Percentiles rank a stretch among this genome's conserved stretches.
Conservation (phyloP, 2,329 filamentous ascomycete genomes). For the Neopestalotiopsis rosae region DNA sequence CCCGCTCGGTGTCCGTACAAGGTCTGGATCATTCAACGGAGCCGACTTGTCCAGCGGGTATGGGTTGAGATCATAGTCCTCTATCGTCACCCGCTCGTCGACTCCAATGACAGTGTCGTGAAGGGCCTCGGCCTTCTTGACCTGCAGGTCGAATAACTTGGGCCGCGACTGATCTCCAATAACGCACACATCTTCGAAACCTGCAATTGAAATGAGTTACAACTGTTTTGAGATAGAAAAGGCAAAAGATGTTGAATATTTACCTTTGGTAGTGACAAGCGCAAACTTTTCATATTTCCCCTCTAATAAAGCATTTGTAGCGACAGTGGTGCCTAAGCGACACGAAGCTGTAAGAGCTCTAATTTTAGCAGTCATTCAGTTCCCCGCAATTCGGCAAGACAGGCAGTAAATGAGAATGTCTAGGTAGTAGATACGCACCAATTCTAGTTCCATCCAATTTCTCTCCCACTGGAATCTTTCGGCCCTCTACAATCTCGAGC, state of each 20-base stretch:
- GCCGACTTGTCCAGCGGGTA: conserved; percentile 52
- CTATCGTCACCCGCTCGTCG: conserved; percentile 73
- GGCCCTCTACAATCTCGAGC: conserved; percentile 64
- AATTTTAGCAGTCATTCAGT: background rate
- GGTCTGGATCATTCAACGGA: conserved; percentile 41
- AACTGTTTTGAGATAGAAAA: background rate
- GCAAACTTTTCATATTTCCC: conserved; percentile 75
- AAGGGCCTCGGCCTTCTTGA: conserved; percentile 69
- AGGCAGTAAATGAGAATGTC: background rate
- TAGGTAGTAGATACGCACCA: conserved; percentile 24
- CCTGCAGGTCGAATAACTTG: conserved; percentile 74
- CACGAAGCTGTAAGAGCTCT: conserved; percentile 58
- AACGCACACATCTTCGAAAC: conserved; percentile 72
- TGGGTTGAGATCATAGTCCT: conserved; percentile 72
- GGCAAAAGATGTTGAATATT: background rate
- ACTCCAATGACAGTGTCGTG: conserved; percentile 73
- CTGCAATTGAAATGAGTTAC: conserved; percentile 17
- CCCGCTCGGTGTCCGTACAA: conserved; percentile 68
- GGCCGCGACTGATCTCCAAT: conserved; percentile 77
- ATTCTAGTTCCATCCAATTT: conserved; percentile 39
- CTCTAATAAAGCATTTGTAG: conserved; percentile 77
- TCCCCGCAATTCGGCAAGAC: background rate
- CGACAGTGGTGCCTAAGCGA: conserved; percentile 78
- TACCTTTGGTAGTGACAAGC: conserved; percentile 71
- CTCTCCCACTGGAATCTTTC: conserved; percentile 52